A percentile compares a stretch with the other conserved stretches of the same genome.
Evolutionary conservation across 2,329 filamentous ascomycete species (phyloP).

Genomic region (Tolypocladium nubicola): DNA sequence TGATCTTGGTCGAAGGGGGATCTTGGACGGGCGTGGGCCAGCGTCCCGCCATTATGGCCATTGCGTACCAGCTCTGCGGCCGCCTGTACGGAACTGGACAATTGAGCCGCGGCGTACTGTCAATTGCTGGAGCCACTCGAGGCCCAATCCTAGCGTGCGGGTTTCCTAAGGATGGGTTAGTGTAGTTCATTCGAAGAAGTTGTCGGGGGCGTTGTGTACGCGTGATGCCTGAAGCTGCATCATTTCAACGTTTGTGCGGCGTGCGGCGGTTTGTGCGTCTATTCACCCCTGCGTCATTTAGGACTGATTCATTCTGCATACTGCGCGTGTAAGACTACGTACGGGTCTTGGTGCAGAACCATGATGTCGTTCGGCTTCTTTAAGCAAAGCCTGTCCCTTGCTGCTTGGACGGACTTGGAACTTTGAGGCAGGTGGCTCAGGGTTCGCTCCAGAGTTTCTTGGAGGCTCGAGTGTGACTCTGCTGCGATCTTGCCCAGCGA

Average conservation of each 20-base stretch:
- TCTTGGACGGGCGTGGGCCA: no score
- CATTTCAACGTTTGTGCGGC: not conserved
- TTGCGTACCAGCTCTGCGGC: no score
- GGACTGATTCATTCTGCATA: slow-evolving; percentile 1
- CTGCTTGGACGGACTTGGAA: slow-evolving; percentile 20
- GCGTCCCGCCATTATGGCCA: no score
- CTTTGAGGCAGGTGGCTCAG: slow-evolving; percentile 17
- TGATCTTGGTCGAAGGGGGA: no score
- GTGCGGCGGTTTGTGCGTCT: not conserved
- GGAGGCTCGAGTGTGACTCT: slow-evolving; percentile 14
- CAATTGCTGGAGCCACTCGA: not conserved
- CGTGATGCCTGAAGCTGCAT: not conserved
- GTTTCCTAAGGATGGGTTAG: not conserved
- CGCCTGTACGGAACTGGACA: no score
- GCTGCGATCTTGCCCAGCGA: slow-evolving; percentile 12
- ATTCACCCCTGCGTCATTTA: not conserved
- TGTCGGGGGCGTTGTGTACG: not conserved
- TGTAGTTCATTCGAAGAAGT: not conserved
- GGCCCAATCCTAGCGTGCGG: not conserved
- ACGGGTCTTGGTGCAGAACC: slow-evolving; percentile 5
- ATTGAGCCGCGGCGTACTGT: no score
- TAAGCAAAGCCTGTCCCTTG: slow-evolving; percentile 12
- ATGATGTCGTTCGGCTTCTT: not conserved
- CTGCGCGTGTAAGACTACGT: slow-evolving; percentile 3
- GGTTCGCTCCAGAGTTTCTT: slow-evolving; percentile 14